Conservation (phyloP, 129 eudicot species). For the Solidago caesia region DNA sequence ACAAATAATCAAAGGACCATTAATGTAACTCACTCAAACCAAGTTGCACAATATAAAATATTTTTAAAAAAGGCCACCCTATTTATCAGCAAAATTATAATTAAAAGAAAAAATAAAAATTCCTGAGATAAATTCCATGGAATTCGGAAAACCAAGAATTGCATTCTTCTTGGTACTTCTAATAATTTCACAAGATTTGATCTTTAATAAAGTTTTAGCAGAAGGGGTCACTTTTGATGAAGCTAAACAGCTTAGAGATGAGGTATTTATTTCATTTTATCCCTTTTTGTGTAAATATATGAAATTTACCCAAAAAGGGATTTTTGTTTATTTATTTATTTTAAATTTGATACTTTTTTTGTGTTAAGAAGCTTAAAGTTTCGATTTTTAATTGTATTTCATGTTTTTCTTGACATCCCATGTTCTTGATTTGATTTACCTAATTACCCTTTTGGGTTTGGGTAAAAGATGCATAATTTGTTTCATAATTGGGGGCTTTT, state of each 20-base stretch:
- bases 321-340: background rate
- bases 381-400: background rate
- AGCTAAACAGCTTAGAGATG: constrained; percentile 82
- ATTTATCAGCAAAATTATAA: constrained; percentile 25
- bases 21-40: no score
- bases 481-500: background rate
- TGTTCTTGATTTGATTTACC: constrained; percentile 9
- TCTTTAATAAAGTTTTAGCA: constrained; percentile 29
- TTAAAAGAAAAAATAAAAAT: background rate
- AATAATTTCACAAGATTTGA: constrained; percentile 23
- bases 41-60: no score
- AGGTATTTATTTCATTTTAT: constrained; percentile 41
- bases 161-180: constrained; percentile 23
- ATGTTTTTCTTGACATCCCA: background rate
- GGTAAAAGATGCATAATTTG: constrained; percentile 9
- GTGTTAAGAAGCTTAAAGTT: background rate
- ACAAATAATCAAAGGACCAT: no score
- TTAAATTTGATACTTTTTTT: constrained; percentile 15
- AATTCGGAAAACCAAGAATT: constrained; percentile 28
- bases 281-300: background rate
- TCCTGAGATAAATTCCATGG: constrained; percentile 30
- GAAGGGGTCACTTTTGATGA: constrained; percentile 80
- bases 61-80: constrained; percentile 17
- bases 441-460: constrained; percentile 5
- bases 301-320: background rate